Evolutionary conservation across 495 filamentous ascomycete species (phyloP), one percentile per base, ranked within the genome.

Genomic region (Penicillium desertorum): DNA sequence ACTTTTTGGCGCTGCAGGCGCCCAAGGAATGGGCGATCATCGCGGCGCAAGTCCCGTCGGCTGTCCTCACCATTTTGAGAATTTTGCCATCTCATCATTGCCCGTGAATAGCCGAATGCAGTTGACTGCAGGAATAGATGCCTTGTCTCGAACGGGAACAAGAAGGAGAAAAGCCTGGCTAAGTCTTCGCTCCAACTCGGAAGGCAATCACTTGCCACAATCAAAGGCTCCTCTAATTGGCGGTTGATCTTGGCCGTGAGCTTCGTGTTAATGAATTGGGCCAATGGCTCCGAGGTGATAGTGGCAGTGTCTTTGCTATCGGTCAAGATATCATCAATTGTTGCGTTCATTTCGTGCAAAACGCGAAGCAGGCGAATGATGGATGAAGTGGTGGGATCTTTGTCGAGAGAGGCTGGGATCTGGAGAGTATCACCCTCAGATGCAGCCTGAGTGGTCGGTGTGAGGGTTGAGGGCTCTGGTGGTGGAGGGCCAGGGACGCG

Each of bases 211-310:
- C 95, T 98, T 2, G 95, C 95, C 20, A 99, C 94, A 60, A 99
- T 96, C 42, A 99, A 77, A n/a, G 94, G 94, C 74, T 99, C 94
- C 69, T 99, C 94, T 39, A 99, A 75, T 67, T 99, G 94, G 30
- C 94, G 86, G 64, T 99, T 99, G 42, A 99, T 81, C 73, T 99
- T 99, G n/a, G 94, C 94, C 2, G 94, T 99, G 47, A 99, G 82
- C 73, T 99, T 99, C 0, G 93, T 96, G 64, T 99, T 99, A 72
- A 99, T 94, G 65, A 99, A 98, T 62, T 98, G 95, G 11, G 93
- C 87, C 41, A 96, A 68, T 6, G 93, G 89, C 71, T 98, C 94
- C n/a, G 83, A 74, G 41, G 87, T 90, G 45, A 96, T 75, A 50
- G 81, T 85, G 41, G 87, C 69, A 3, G 79, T 74, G 45, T 88